phyloP scores from a whole-genome alignment of 805 yeast species.

The Cyberlindnera saturnus region DNA sequence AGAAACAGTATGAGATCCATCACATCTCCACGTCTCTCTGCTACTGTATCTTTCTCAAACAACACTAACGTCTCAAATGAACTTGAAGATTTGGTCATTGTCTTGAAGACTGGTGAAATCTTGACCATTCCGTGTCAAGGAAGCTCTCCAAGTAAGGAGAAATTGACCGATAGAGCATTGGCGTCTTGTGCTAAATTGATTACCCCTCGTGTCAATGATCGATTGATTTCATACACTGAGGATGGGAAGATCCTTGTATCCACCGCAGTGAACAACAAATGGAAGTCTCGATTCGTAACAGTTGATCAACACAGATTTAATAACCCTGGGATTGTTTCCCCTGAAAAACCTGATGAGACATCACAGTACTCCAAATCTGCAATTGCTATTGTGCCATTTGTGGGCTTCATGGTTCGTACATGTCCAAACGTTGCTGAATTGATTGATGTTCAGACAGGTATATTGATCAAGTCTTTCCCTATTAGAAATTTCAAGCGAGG shows the following conservation, averaged over 20 bases:
- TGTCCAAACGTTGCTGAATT: conserved; percentile 52
- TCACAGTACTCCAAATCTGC: conserved; percentile 24
- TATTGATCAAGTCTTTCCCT: conserved; percentile 51
- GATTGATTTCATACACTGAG: conserved; percentile 50
- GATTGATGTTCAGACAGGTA: conserved; percentile 76
- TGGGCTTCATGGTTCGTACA: conserved; percentile 68
- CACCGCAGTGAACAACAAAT: conserved; percentile 52
- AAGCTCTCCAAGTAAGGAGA: conserved; percentile 35
- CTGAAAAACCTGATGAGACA: background rate
- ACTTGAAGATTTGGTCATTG: conserved; percentile 40
- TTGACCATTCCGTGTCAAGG: conserved; percentile 43
- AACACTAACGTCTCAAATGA: conserved; percentile 17
- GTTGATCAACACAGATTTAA: conserved; percentile 36
- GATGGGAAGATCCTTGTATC: conserved; percentile 53
- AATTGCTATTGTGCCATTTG: conserved; percentile 56
- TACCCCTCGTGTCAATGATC: conserved; percentile 72
- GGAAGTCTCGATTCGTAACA: conserved; percentile 51
- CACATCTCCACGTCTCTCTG: conserved; percentile 19
- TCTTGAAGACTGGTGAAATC: conserved; percentile 45
- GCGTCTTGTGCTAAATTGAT: conserved; percentile 48
- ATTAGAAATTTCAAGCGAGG: conserved; percentile 55
- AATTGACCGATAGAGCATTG: conserved; percentile 30
- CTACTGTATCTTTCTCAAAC: conserved; percentile 19
- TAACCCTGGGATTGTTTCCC: conserved; percentile 10
- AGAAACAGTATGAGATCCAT: conserved; percentile 27